Evolutionary conservation across 1,284 basidiomycete genomes (phyloP), one percentile per base, ranked within the genome.

Genomic region (Melanopsichium pennsylvanicum): DNA sequence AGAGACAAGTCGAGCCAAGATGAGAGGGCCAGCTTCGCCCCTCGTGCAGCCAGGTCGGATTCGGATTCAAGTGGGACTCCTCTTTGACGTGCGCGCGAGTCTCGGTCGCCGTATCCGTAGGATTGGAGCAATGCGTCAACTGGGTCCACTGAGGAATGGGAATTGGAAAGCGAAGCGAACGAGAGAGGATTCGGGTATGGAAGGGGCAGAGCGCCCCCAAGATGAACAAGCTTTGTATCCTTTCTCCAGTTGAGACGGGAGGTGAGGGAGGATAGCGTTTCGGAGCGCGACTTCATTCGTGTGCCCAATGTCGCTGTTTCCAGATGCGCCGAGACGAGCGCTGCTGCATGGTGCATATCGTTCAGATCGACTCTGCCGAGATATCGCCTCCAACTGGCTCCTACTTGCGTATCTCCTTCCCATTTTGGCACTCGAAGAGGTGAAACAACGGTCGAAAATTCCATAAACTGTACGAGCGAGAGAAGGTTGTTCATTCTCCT

Each of bases 291-390:
- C 16, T 51, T 45, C 13, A 78, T 35, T 4, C 75, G 52, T 58
- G 66, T 39, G 1, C 59, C 54, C 18, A 80, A 41, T n/a, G 76
- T 80, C 4, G 76, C 71, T 15, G 76, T 76, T 34, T 80, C 78
- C 31, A 74, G 47, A 33, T 76, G 70, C 2, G 76, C 58, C 7
- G 74, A 58, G 2, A 79, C 31, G 15, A 80, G 52, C 2, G 76
- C 76, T 25, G 68, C 59, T 0, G 59, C 54, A 16, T 78, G 68
- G 40, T 70, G 64, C 63, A 72, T 56, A 22, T 72, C 60, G 19
- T 26, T 19, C 16, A 63, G 33, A 46, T 72, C 45, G 23, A 67
- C 35, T 7, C 64, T 39, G 0, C 42, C 57, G 0, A 72, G 31
- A 22, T 44, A 37, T 3, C 36, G 33, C 2, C 37, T 42, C 67